Percentiles rank a stretch among this genome's conserved stretches.
Evolutionary conservation across 2,329 filamentous ascomycete genomes (phyloP).

Genomic region (Diaporthe velutina): DNA sequence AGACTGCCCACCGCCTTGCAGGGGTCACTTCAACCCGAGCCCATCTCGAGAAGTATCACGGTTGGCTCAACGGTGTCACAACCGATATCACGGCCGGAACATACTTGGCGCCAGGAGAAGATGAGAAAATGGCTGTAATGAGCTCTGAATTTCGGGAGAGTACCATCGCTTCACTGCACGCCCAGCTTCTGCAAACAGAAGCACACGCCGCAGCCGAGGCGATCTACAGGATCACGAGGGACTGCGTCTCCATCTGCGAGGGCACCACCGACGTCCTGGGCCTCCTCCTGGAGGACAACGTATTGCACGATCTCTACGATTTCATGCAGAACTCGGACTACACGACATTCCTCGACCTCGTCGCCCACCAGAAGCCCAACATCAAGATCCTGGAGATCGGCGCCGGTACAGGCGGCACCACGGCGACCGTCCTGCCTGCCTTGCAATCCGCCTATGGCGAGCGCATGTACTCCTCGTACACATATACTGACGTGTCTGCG

Average conservation of each 20-base stretch:
- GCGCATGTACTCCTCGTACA: slow-evolving; percentile 38
- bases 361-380: slow-evolving; percentile 48
- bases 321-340: slow-evolving; percentile 20
- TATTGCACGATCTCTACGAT: slow-evolving; percentile 27
- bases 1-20: neutral
- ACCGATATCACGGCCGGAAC: neutral
- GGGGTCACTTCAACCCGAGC: neutral
- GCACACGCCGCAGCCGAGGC: neutral
- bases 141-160: neutral
- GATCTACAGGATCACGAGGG: neutral
- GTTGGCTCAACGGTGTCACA: neutral
- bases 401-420: slow-evolving; percentile 51
- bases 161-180: neutral
- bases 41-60: neutral
- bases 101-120: neutral
- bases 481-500: slow-evolving; percentile 42
- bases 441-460: slow-evolving; percentile 12
- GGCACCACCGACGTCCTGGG: slow-evolving; percentile 15
- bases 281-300: slow-evolving; percentile 10
- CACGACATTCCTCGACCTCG: neutral
- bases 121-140: neutral
- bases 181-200: neutral
- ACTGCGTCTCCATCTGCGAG: slow-evolving; percentile 2
- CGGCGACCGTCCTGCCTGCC: slow-evolving; percentile 42
- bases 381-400: slow-evolving; percentile 54